Base-by-base conservation (phyloP, 768 basidiomycete genomes). In the Rossbeevera mucosa region DNA sequence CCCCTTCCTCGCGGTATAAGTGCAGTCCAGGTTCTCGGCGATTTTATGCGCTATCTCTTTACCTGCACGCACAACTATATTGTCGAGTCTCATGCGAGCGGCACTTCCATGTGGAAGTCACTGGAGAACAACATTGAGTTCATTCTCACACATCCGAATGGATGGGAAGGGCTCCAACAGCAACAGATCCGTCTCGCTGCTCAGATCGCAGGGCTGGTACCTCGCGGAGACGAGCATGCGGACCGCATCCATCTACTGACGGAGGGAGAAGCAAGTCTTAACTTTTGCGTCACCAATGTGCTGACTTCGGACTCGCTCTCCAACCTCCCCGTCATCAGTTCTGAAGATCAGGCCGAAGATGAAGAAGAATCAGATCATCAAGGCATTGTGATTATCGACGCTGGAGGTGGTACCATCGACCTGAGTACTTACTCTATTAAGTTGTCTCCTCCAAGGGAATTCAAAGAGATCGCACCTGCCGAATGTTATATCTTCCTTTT, bases 341-440 rank as follows among this genome's bases (percentile, higher is more conserved):
- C 56, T 2, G 54, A 21, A 9, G 52, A 53, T 0, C 45, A 63
- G 6, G 50, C 3, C 1, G 55, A 49, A 4, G 42, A 46, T 9
- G 47, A 44, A 16, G 3, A 3, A 2, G 30, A 33, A 12, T 28
- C 55, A 71, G 76, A 64, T 1, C 64, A 66, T 1, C 53, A 67
- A 22, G 70, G 70, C 0, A 56, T 78, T 4, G 62, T 78, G 16
- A 61, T 80, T 7, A 68, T 79, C 16, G 80, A 80, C 59, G 62
- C 59, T 16, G 79, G 79, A 6, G 73, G 75, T 0, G 68, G 76
- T 3, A 75, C 69, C 7, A 54, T 72, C 21, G 73, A 73, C 45
- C 20, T 73, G 22, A 78, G 75, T 50, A 70, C 65, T 25, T 74
- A 64, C 61, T 66, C 54, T 4, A 57, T 64, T 36, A 65, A 54